Evolutionary conservation across 1,284 basidiomycete genomes (phyloP).

Genomic region (Tylopilus sp.): DNA sequence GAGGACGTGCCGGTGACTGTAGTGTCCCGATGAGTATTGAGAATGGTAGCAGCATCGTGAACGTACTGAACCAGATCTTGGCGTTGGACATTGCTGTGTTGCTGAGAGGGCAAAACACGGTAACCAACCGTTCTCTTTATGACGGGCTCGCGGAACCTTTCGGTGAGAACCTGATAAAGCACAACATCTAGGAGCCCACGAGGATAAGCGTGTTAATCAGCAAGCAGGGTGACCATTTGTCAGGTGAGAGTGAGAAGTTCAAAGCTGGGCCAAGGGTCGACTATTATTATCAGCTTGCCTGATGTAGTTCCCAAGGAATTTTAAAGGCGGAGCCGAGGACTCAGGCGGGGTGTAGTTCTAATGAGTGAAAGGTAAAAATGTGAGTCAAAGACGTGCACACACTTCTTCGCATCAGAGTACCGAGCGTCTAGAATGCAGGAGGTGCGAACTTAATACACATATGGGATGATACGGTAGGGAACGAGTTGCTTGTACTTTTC

Average conservation of each 20-base stretch:
- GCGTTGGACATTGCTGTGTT: constrained; percentile 11
- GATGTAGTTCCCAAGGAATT: no score
- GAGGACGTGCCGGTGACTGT: constrained; percentile 30
- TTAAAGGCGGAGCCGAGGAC: background rate
- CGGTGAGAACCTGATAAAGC: background rate
- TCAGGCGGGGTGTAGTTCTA: background rate
- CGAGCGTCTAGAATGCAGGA: background rate
- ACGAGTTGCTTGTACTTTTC: constrained; percentile 82
- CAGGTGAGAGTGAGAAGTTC: background rate
- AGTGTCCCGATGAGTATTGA: background rate
- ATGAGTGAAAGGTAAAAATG: background rate
- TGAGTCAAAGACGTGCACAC: background rate
- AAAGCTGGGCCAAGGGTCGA: background rate
- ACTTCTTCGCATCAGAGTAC: background rate
- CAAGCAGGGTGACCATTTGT: background rate
- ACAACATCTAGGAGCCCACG: background rate
- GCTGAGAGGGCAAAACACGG: background rate
- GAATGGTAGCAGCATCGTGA: background rate
- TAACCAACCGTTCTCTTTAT: background rate
- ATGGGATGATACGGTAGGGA: constrained; percentile 85
- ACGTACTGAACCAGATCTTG: constrained; percentile 23
- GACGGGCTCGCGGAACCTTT: background rate
- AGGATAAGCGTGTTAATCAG: background rate
- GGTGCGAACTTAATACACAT: constrained; percentile 55
- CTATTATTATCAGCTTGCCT: no score